Conservation (phyloP, 495 filamentous ascomycete genomes). For the Podospora pseudocomata region DNA sequence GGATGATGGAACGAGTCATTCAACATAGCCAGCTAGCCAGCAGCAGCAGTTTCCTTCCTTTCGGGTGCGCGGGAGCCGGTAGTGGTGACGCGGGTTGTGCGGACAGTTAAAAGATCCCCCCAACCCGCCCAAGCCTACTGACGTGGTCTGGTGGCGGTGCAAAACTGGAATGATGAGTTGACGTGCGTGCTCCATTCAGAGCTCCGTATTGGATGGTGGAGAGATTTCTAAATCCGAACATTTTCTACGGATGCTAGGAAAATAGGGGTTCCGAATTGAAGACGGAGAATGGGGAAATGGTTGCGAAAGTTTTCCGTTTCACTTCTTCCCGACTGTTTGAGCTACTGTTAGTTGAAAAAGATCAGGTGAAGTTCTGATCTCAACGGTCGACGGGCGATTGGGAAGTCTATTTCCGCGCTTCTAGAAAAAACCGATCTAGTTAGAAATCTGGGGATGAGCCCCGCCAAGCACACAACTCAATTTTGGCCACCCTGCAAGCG, state of each 20-base stretch:
- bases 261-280: neutral
- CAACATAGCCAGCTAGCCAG: neutral
- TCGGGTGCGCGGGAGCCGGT: neutral
- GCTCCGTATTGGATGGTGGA: neutral
- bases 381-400: neutral
- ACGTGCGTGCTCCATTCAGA: neutral
- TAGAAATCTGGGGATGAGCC: neutral
- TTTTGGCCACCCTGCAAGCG: neutral
- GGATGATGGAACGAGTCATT: neutral
- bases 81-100: neutral
- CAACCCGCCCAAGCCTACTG: neutral
- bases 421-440: neutral
- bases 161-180: neutral
- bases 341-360: neutral
- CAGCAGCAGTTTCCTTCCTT: neutral
- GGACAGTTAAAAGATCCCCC: neutral
- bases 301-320: neutral
- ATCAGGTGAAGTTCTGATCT: neutral
- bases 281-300: neutral
- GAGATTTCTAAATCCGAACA: neutral
- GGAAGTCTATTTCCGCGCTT: neutral
- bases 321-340: neutral
- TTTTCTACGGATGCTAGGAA: neutral
- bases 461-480: neutral
- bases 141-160: neutral